Base-by-base conservation (phyloP, 2,329 filamentous ascomycete genomes). In the Aspergillus niger region DNA sequence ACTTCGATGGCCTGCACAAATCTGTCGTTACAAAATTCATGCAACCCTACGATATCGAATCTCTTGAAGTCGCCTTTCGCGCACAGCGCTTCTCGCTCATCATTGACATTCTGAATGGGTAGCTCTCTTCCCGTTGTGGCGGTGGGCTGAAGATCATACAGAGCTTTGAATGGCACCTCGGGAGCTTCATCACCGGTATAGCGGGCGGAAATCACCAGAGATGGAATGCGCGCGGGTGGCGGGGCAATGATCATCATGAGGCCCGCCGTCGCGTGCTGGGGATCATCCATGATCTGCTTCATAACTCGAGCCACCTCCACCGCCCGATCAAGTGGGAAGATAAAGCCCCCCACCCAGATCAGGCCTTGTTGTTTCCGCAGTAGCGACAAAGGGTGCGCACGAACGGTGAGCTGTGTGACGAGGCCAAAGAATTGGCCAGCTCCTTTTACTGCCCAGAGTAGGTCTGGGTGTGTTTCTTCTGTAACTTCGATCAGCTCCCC, bases 391-490 rank as follows among this genome's bases (percentile, higher is more conserved):
- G 52, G 8, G 26, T 55, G 38, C 6, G 52, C 24, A 11, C 38
- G 36, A 4, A 55, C 24, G 3, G 52, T 55, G 8, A 55, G 52
- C 15, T 55, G 36, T 7, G 38, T 43, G 38, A 55, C 38, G 1
- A 55, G 38, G 7, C 52, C 52, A 38, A 55, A 55, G 52, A 55
- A 43, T 26, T 55, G 52, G 2, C 52, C 52, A 6, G 52, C 52
- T 13, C 52, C 52, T 5, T 30, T 26, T 15, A 55, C 1, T 8
- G 24, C 52, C 36, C 36, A 55, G 24, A 55, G 24, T 1, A 55
- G 38, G 11, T 43, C 52, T 1, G 38, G n/a, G 11, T 44, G 22
- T 2, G 22, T 30, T 7, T 2, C 6, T n/a, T 43, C 38, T 6
- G 36, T 55, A 5, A 43, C 52, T n/a, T 44, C 52, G 3, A 55